A percentile compares a stretch with the other conserved stretches of the same genome.
These are phyloP conservation scores for Cladosporium halotolerans DNA, from an alignment of 2,329 filamentous ascomycete genomes.

Conservation along the genomic window DNA sequence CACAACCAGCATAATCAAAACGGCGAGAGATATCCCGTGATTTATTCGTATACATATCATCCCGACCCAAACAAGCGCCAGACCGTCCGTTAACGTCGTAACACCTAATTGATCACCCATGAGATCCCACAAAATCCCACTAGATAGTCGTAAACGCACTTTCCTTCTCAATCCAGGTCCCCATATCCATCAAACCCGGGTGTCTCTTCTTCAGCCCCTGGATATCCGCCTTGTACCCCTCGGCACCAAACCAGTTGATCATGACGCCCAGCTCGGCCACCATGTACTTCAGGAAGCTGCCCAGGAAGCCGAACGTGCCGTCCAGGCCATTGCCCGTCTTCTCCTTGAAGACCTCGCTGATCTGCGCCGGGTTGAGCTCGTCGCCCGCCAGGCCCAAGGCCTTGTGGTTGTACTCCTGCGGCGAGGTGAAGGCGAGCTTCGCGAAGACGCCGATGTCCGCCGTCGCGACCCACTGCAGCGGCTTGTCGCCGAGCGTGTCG, in stretches of 20 bases:
- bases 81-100: not conserved
- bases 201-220: constrained; percentile 38
- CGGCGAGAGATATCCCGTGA: too few relatives aligned
- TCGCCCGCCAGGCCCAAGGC: constrained; percentile 49
- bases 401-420: constrained; percentile 41
- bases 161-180: constrained; percentile 28
- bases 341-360: constrained; percentile 42
- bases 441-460: constrained; percentile 50
- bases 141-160: constrained; percentile 21
- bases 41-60: not conserved
- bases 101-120: not conserved
- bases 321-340: constrained; percentile 40
- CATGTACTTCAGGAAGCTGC: constrained; percentile 37
- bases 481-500: constrained; percentile 28
- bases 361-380: constrained; percentile 45
- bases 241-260: constrained; percentile 44
- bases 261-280: constrained; percentile 32
- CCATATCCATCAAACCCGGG: constrained; percentile 35
- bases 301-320: constrained; percentile 40
- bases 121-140: too few relatives aligned
- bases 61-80: not conserved
- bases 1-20: too few relatives aligned
- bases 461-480: constrained; percentile 36
- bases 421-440: constrained; percentile 42
- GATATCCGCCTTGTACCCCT: constrained; percentile 46